A percentile compares a stretch with the other conserved stretches of the same genome.
Conservation (phyloP, 192 early-diverging fungal genomes). For the Powellomyces hirtus region DNA sequence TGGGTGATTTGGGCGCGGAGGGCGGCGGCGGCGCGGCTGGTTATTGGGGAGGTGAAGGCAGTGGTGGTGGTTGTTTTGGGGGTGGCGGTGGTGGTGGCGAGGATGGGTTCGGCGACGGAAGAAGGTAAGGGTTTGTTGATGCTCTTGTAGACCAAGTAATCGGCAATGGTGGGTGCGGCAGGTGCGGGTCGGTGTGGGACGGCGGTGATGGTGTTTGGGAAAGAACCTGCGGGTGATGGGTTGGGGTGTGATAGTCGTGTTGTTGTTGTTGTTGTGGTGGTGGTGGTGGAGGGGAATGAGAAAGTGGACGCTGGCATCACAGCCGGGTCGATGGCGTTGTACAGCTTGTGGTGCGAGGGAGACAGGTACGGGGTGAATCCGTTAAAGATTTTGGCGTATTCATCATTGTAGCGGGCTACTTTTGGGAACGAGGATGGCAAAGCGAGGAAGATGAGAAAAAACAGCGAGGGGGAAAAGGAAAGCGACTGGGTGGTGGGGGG, state of each 20-base stretch:
- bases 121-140: neutral
- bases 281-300: neutral
- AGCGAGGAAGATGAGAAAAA: neutral
- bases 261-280: neutral
- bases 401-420: constrained; percentile 25
- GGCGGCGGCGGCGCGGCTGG: neutral
- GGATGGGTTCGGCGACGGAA: neutral
- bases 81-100: neutral
- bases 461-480: neutral
- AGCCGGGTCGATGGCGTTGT: neutral
- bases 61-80: neutral
- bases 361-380: constrained; percentile 20
- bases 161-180: neutral
- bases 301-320: neutral
- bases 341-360: constrained; percentile 5
- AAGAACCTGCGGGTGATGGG: neutral
- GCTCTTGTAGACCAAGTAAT: constrained; percentile 1
- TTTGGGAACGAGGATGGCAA: no score
- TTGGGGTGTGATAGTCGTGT: neutral
- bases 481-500: no score
- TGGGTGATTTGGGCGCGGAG: neutral
- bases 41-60: neutral
- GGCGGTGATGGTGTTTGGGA: neutral
- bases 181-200: no score
- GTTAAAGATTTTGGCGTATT: constrained; percentile 30